A percentile compares a stretch with the other conserved stretches of the same genome.
Evolutionary conservation across 106 monocot genomes (phyloP).

Genomic region (Xerophyta viscosa): DNA sequence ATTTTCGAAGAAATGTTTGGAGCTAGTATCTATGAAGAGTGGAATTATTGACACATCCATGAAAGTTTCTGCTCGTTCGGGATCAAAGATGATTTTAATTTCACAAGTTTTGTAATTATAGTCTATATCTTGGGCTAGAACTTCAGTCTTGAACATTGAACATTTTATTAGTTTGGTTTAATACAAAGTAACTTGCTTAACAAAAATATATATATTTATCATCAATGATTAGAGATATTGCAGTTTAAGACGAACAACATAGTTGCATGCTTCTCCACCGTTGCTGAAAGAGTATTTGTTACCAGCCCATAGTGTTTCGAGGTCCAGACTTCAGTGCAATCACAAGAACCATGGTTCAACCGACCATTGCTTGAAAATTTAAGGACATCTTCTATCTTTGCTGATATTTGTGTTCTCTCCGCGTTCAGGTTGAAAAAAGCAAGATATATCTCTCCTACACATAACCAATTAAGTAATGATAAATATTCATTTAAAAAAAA

Average conservation of each 20-base stretch:
- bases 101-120: too few relatives aligned
- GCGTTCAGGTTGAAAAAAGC: constrained; percentile 73
- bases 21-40: too few relatives aligned
- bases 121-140: too few relatives aligned
- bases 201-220: background rate
- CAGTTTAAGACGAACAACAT: constrained; percentile 50
- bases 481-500: too few relatives aligned
- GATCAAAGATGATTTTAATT: too few relatives aligned
- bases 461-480: too few relatives aligned
- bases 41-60: too few relatives aligned
- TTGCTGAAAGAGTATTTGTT: constrained; percentile 17
- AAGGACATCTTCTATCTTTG: constrained; percentile 33
- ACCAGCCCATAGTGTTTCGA: constrained; percentile 22
- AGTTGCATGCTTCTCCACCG: constrained; percentile 48
- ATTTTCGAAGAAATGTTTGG: too few relatives aligned
- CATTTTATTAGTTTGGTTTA: too few relatives aligned
- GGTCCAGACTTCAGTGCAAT: constrained; percentile 62
- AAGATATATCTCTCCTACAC: constrained; percentile 71
- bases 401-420: constrained; percentile 16
- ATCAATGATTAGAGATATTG: constrained; percentile 1
- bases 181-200: too few relatives aligned
- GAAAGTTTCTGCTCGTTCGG: too few relatives aligned
- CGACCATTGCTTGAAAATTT: constrained; percentile 12
- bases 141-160: too few relatives aligned
- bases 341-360: constrained; percentile 24